Evolutionary conservation across 495 filamentous ascomycete species (phyloP), one percentile per base, ranked within the genome.

Genomic region (Daldinia decipiens): DNA sequence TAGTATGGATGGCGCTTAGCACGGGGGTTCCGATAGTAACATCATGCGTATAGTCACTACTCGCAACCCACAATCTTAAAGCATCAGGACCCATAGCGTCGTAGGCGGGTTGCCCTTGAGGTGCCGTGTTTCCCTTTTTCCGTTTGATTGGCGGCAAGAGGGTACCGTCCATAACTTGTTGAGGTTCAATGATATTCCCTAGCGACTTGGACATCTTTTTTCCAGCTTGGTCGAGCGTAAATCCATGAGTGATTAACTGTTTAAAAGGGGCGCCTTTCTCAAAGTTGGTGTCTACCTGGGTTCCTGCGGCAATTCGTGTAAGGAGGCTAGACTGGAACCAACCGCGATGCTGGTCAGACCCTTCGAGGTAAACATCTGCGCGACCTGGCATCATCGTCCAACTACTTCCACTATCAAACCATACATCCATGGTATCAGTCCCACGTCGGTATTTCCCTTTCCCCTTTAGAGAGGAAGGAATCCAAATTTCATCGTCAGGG

Each of bases 251-350:
- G 69, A 98, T 90, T 13, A 98, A 83, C 32, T 87, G 90, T 65
- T 87, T 90, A 83, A 93, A 99, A 0, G 95, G 96, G 7, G 76
- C 74, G 1, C 74, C 70, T 19, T 72, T 71, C 56, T 50, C 77
- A 67, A 29, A 77, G 39, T 56, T 51, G 5, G 70, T 21, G 17
- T 67, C 52, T 68, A 69, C 38, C 57, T 73, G 71, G 1, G 71
- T 76, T 66, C 75, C 75, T 55, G 80, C 82, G 38, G 69, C 83
- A 26, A 95, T 87, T 65, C 90, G 87, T 0, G 95, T 99, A 40
- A 99, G 87, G n/a, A 99, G 87, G 55, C 93, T 94, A n/a, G 94
- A 97, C 79, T 99, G 95, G 79, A 99, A 99, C 95, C 95, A 99
- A 6, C 95, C 95, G 43, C 95, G 91, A 76, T 98, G 95, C 74